phyloP scores from a whole-genome alignment of 139 green algal species.

The Nannochloris sp. region DNA sequence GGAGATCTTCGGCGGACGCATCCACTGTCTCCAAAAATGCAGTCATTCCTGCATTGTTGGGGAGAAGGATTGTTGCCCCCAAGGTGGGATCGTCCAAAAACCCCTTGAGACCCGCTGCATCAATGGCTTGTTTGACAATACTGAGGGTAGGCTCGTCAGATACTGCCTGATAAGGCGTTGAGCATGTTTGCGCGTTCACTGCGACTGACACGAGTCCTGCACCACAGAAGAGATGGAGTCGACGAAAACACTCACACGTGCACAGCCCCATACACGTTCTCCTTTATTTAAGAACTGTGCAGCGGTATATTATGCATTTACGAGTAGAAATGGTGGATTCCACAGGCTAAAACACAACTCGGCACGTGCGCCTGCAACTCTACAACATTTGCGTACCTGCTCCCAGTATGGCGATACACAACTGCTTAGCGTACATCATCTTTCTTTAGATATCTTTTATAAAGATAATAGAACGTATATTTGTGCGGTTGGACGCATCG shows the following conservation, averaged over 20 bases:
- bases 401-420: no score
- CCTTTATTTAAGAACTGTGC: no score
- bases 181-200: neutral
- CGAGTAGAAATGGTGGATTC: no score
- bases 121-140: conserved; percentile 8
- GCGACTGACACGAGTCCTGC: neutral
- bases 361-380: no score
- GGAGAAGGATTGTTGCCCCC: conserved; percentile 1
- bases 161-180: neutral
- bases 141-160: neutral
- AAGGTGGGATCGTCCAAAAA: neutral
- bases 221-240: neutral
- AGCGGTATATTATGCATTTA: no score
- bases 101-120: conserved; percentile 31
- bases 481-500: no score
- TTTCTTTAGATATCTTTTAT: no score
- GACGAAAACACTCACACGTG: neutral
- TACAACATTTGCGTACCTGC: no score
- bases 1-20: neutral
- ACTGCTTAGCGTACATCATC: no score
- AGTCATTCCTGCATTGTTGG: conserved; percentile 1
- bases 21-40: neutral
- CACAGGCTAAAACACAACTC: no score
- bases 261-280: no score
- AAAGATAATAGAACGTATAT: no score